Percentiles rank a stretch among this genome's conserved stretches.
These are phyloP conservation scores for Ramaria sp. DNA, from an alignment of 768 basidiomycete genomes.

Conservation along the genomic window DNA sequence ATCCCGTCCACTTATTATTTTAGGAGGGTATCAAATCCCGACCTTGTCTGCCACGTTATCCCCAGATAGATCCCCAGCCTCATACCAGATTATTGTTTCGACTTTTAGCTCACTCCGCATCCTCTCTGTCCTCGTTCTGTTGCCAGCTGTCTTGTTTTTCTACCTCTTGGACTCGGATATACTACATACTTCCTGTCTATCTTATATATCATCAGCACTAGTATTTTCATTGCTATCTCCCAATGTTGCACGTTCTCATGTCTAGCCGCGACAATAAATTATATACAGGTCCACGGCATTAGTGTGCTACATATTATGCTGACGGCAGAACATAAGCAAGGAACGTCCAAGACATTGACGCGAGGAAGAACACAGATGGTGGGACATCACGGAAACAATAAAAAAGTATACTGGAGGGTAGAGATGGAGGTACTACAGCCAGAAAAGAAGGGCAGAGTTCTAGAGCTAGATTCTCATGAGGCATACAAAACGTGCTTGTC, in stretches of 20 bases:
- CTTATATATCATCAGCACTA: neutral
- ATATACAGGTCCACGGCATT: neutral
- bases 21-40: neutral
- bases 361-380: neutral
- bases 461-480: slow-evolving; percentile 33
- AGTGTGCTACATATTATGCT: neutral
- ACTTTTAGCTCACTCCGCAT: neutral
- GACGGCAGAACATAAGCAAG: neutral
- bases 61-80: neutral
- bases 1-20: neutral
- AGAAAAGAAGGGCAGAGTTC: neutral
- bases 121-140: neutral
- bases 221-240: neutral
- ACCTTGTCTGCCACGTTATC: neutral
- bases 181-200: neutral
- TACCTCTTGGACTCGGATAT: neutral
- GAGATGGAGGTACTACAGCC: neutral
- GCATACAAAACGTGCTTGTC: slow-evolving; percentile 82
- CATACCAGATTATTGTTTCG: slow-evolving; percentile 1
- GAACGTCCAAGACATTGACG: neutral
- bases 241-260: neutral
- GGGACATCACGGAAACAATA: neutral
- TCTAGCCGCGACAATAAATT: neutral
- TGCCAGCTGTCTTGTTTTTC: neutral
- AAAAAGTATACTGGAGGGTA: neutral